phyloP scores from a whole-genome alignment of 305 asterid species.

The Rubia peregrina region DNA sequence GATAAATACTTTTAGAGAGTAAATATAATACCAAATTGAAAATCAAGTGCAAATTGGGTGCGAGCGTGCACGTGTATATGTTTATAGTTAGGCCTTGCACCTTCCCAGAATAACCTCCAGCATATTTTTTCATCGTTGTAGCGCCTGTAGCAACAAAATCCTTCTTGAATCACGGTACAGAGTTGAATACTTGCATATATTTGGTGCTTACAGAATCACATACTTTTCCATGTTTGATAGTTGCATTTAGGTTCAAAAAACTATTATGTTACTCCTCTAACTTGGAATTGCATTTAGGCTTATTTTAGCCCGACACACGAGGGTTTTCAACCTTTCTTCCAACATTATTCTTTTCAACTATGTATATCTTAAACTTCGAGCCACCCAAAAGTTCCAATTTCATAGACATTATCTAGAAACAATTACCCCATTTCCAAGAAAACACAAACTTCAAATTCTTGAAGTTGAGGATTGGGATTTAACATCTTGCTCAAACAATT shows the following conservation, averaged over 20 bases:
- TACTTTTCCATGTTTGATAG: too few relatives aligned
- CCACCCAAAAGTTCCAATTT: slow-evolving; percentile 14
- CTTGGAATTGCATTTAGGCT: slow-evolving; percentile 38
- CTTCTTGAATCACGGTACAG: too few relatives aligned
- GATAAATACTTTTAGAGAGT: too few relatives aligned
- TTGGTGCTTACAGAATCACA: too few relatives aligned
- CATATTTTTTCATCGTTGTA: too few relatives aligned
- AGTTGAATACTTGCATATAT: too few relatives aligned
- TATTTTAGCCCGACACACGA: slow-evolving; percentile 21
- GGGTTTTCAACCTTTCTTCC: slow-evolving; percentile 21
- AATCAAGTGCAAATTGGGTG: too few relatives aligned
- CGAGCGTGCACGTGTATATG: too few relatives aligned
- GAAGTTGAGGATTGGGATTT: not conserved
- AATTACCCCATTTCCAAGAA: not conserved
- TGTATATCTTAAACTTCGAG: slow-evolving; percentile 19
- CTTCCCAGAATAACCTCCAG: too few relatives aligned
- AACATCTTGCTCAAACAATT: not conserved
- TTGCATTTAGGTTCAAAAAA: slow-evolving; percentile 6
- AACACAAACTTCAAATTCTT: not conserved
- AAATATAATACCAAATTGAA: too few relatives aligned
- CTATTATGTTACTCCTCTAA: slow-evolving; percentile 31
- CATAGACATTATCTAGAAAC: slow-evolving; percentile 22
- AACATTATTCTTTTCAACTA: not conserved
- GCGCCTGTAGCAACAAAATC: too few relatives aligned
- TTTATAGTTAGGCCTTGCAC: too few relatives aligned